Base-by-base conservation (phyloP, 2,329 filamentous ascomycete species). In the Pezicula carpinea region DNA sequence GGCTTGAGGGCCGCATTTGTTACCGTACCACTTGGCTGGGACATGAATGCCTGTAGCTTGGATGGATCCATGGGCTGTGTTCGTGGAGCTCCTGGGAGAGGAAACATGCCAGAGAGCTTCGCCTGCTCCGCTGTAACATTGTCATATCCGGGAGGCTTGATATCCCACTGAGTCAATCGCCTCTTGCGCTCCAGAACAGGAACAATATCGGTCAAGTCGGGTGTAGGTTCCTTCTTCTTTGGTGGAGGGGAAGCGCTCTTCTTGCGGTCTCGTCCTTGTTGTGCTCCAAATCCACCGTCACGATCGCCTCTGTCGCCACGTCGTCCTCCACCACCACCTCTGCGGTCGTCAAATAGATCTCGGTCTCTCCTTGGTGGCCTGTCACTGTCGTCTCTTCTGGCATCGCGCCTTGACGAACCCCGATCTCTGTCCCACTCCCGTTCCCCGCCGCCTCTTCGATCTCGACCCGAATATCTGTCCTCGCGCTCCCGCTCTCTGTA, bases 101-200 rank as follows among this genome's bases (percentile, higher is more conserved):
- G 91, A 73, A 99, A 99, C 93, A 99, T 96, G 73, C 92, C 86
- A 56, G 95, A 99, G 38, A 99, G 78, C 74, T 99, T 99, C 43
- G 93, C 95, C 68, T 99, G 95, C 69, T 99, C 95, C 18, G 93
- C 90, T 2, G 93, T 96, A 55, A 99, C 92, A 67, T 93, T 95
- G 64, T 99, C 95, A 63, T 99, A 99, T 38, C 93, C 92, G 14
- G 90, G 89, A 5, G 93, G 93, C 72, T 99, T 99, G 68, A 99
- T 96, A 66, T 99, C 95, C 93, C 93, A 99, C 69, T 99, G 95
- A 31, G 91, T 97, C 75, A 99, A 74, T 50, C 93, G 86, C 58
- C 95, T 85, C 75, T 91, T 93, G 60, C 92, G 85, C 62, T 92
- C 85, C 53, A 90, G 73, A 49, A 99, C 76, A 4, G 89, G 80